These are phyloP conservation scores for cucumber (Cucumis sativus) DNA, from an alignment of 306 rosid genomes.

Conservation along the genomic window DNA sequence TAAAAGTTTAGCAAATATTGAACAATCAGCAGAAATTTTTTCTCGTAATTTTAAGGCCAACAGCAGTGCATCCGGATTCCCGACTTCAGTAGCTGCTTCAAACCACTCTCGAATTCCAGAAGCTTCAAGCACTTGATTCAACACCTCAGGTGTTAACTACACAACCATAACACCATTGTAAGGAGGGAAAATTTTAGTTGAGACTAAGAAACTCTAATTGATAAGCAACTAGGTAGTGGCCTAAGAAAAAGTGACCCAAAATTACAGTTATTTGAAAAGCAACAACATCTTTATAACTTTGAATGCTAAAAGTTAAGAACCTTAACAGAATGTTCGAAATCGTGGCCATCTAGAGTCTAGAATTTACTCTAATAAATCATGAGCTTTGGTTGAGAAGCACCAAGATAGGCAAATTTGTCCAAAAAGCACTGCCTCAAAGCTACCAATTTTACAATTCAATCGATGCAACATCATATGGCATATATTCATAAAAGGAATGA, in stretches of 20 bases:
- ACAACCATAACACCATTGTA: slow-evolving; percentile 7
- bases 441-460: background rate
- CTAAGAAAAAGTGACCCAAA: background rate
- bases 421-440: background rate
- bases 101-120: slow-evolving; percentile 78
- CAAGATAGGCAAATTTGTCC: background rate
- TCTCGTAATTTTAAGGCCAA: slow-evolving; percentile 61
- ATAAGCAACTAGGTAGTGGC: background rate
- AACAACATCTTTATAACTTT: background rate
- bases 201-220: background rate
- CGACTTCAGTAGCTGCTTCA: slow-evolving; percentile 55
- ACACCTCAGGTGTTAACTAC: slow-evolving; percentile 55
- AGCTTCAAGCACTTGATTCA: slow-evolving; percentile 56
- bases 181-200: background rate
- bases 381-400: background rate
- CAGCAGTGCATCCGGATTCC: slow-evolving; percentile 90
- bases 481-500: background rate
- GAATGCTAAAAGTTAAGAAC: too few species aligned
- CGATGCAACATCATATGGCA: background rate
- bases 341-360: too few species aligned
- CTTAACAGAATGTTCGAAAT: too few species aligned
- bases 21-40: slow-evolving; percentile 29
- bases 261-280: background rate
- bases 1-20: slow-evolving; percentile 46
- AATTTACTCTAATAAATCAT: background rate